phyloP scores from a whole-genome alignment of 169 alveolate genomes.

The Pseudocohnilembus persalinus region DNA sequence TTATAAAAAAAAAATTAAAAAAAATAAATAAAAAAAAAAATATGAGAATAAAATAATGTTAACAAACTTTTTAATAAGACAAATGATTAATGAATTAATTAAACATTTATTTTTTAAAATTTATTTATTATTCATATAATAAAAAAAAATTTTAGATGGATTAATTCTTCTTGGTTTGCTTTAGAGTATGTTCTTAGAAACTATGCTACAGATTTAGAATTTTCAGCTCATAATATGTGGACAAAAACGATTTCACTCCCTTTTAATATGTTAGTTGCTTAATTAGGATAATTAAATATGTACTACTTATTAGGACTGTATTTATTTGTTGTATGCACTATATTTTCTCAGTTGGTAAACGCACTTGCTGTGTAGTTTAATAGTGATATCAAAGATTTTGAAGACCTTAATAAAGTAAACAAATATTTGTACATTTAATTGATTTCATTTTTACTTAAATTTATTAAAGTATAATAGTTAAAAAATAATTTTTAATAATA shows the following conservation, averaged over 20 bases:
- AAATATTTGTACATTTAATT: not conserved
- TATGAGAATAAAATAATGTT: too few species aligned
- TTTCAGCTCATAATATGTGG: conserved; percentile 15
- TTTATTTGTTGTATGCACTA: conserved; percentile 6
- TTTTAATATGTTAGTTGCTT: conserved; percentile 20
- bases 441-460: too few species aligned
- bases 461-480: too few species aligned
- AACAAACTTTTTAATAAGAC: too few species aligned
- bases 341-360: not conserved
- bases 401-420: not conserved
- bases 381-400: not conserved
- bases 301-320: conserved; percentile 10
- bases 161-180: conserved; percentile 60
- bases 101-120: too few species aligned
- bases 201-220: not conserved
- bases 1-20: too few species aligned
- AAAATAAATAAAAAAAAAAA: too few species aligned
- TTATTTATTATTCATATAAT: too few species aligned
- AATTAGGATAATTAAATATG: not conserved
- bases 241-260: conserved; percentile 1
- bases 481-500: too few species aligned
- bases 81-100: too few species aligned
- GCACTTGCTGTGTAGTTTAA: not conserved
- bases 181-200: conserved; percentile 23
- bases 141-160: too few species aligned